phyloP scores from a whole-genome alignment of 805 yeast genomes.

The Cyberlindnera suaveolens region DNA sequence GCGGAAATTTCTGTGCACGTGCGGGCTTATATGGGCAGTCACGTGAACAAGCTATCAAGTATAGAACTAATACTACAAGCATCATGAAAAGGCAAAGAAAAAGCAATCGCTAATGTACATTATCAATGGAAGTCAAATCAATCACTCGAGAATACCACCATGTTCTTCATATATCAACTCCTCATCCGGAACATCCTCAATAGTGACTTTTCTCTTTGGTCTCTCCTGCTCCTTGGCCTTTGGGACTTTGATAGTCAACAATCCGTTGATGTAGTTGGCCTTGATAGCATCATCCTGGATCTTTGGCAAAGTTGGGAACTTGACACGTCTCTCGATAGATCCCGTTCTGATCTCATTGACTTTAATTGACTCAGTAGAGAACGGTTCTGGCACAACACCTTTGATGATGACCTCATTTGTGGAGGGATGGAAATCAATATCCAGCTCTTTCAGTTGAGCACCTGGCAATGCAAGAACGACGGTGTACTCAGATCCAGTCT shows the following conservation, averaged over 20 bases:
- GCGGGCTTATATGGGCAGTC: too few species aligned
- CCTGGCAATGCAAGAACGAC: constrained; percentile 55
- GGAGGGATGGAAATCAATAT: constrained; percentile 54
- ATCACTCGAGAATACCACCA: constrained; percentile 16
- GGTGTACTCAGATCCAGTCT: constrained; percentile 37
- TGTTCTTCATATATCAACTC: constrained; percentile 35
- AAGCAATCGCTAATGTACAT: not conserved
- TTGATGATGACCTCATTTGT: constrained; percentile 46
- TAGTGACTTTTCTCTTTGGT: constrained; percentile 38
- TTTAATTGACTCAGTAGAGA: constrained; percentile 27
- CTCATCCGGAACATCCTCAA: constrained; percentile 45
- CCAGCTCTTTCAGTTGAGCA: constrained; percentile 44
- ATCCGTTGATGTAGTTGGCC: constrained; percentile 49
- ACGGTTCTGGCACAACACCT: constrained; percentile 33
- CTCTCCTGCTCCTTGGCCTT: constrained; percentile 32
- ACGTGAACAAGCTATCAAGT: too few species aligned
- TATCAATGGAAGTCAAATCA: not conserved
- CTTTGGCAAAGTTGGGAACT: constrained; percentile 47
- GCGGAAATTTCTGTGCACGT: too few species aligned
- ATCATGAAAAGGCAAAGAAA: too few species aligned
- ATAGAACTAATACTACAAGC: too few species aligned
- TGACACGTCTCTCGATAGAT: constrained; percentile 49
- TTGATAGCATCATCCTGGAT: constrained; percentile 47
- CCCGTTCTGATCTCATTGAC: constrained; percentile 53
- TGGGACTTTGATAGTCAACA: constrained; percentile 46